Percentiles rank a stretch among this genome's conserved stretches.
phyloP scores from a whole-genome alignment of 2,329 filamentous ascomycete genomes.

The Sordariomycetes sp. region DNA sequence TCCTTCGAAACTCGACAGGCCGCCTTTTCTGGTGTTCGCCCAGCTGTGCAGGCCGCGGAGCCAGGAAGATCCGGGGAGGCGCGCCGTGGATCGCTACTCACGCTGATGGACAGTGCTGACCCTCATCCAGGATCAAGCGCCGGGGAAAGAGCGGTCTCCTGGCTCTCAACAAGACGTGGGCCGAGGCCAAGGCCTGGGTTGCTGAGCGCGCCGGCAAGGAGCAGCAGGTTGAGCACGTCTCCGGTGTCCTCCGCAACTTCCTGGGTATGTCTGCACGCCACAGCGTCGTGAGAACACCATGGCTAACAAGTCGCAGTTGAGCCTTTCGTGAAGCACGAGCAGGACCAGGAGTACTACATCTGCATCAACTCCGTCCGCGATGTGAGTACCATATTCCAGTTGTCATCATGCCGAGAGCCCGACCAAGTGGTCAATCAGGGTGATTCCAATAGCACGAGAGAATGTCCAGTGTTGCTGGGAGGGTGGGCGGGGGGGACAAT shows the following conservation, averaged over 20 bases:
- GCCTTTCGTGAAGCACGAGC: conserved; percentile 92
- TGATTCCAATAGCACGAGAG: neutral
- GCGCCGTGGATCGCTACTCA: neutral
- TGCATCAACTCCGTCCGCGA: conserved; percentile 99
- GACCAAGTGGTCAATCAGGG: neutral
- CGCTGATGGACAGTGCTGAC: neutral
- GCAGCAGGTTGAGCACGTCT: conserved; percentile 84
- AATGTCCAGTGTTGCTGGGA: neutral
- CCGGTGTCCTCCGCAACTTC: conserved; percentile 85
- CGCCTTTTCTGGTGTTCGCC: neutral
- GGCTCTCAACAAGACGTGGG: conserved; percentile 93
- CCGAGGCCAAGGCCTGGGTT: conserved; percentile 89
- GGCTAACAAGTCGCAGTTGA: conserved; percentile 37
- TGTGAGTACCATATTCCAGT: conserved; percentile 48
- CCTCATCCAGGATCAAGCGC: conserved; percentile 63
- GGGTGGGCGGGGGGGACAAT: neutral
- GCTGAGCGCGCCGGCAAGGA: conserved; percentile 82
- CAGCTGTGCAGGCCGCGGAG: neutral
- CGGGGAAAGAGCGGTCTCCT: conserved; percentile 97
- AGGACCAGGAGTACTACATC: conserved; percentile 98
- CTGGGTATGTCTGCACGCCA: conserved; percentile 33
- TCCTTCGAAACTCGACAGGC: neutral
- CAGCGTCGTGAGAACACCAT: neutral
- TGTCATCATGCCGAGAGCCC: neutral
- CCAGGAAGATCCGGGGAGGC: neutral